Evolutionary conservation across 2,329 filamentous ascomycete species (phyloP), one percentile per base, ranked within the genome.

Genomic region (Pseudogymnoascus sp.): DNA sequence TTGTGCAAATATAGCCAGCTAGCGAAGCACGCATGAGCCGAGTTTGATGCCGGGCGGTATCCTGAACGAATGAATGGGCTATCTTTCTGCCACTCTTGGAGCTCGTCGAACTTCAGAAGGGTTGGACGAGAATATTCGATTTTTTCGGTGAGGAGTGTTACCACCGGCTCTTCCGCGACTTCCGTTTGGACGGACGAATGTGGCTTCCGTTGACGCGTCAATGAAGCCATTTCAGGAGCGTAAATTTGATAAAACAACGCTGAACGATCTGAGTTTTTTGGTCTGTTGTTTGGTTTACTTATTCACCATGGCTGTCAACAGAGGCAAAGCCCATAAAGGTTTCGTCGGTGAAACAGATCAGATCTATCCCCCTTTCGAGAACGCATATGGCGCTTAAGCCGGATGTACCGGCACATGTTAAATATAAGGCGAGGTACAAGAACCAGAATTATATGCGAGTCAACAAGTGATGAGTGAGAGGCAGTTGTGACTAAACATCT

Each of bases 1-100:
- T 78, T 78, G 67, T 78, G 76, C 11, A 75, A 62, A 66, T 77
- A 76, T 4, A 66, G 61, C 70, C 72, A 75, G 64, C 77, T 79
- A 14, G 65, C 60, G 59, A 79, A 66, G 63, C 72, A 80, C 6
- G 62, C 65, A 2, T 53, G 59, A 12, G 66, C 66, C 0, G 77
- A 78, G 43, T 71, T 65, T 7, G 73, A 74, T 11, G 73, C 71
- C 7, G 75, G 75, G 12, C 77, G 75, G 64, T 80, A 80, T 20
- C 75, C 76, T 6, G 70, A 67, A 25, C 69, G 68, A 60, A 79
- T 75, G 64, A 72, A 75, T 7, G 68, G 65, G 63, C 78, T 79
- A 63, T 75, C 71, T 62, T 74, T 71, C 60, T 73, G 72, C 76
- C 77, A 80, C 53, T 67, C 64, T 1, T 77, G 76, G 4, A 78